Evolutionary conservation across 768 basidiomycete genomes (phyloP).

Genomic region (Lactarius evosmus): DNA sequence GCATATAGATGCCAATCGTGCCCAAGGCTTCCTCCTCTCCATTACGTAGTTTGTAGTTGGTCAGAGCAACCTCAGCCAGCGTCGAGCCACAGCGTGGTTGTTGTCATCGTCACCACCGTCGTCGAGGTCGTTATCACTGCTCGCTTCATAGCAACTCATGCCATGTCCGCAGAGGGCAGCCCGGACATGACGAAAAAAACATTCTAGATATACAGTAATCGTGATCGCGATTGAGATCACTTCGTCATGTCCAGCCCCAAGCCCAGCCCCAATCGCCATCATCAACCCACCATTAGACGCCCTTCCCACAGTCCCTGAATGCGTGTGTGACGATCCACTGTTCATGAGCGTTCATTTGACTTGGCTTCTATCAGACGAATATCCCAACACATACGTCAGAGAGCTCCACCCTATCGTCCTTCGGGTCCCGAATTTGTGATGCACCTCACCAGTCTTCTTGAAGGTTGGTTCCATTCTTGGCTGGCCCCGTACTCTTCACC

Average conservation of each 20-base stretch:
- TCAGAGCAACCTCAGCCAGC: not conserved
- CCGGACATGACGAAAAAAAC: not conserved
- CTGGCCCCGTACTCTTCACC: too few relatives aligned
- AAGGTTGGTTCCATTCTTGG: not conserved
- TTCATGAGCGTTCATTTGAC: not conserved
- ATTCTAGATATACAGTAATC: not conserved
- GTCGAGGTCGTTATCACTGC: not conserved
- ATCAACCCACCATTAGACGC: not conserved
- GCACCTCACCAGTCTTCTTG: not conserved
- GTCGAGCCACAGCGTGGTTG: not conserved
- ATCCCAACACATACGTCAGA: not conserved
- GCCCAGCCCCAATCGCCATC: not conserved
- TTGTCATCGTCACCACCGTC: not conserved
- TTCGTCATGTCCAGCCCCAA: not conserved
- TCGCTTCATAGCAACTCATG: not conserved
- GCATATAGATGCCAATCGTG: too few relatives aligned
- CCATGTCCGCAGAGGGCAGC: not conserved
- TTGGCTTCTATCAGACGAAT: not conserved
- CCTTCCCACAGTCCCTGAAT: not conserved
- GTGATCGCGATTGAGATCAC: not conserved
- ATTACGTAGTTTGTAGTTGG: not conserved
- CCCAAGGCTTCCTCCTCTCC: not conserved
- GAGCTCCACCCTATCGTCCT: constrained; percentile 8
- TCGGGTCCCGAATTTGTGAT: constrained; percentile 11
- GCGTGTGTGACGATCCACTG: constrained; percentile 1